Percentiles rank a stretch among this genome's conserved stretches.
These are phyloP conservation scores for Coemansia sp. DNA, from an alignment of 192 early-diverging fungal species.

Conservation along the genomic window DNA sequence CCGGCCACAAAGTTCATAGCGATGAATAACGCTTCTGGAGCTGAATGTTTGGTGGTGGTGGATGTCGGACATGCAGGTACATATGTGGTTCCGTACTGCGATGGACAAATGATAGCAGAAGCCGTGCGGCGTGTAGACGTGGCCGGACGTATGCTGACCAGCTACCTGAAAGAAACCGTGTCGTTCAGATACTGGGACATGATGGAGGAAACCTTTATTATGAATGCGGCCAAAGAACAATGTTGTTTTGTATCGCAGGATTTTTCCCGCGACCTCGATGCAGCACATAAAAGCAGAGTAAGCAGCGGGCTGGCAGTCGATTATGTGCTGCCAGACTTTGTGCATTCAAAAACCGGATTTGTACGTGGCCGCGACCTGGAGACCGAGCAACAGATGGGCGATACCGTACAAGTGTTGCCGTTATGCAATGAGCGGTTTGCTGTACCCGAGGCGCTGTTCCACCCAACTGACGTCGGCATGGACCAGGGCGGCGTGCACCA, in stretches of 20 bases:
- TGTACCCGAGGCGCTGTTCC: conserved; percentile 94
- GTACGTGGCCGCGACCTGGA: conserved; percentile 17
- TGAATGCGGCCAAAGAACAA: conserved; percentile 80
- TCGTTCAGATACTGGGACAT: conserved; percentile 93
- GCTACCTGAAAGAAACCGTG: conserved; percentile 85
- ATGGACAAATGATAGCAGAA: conserved; percentile 56
- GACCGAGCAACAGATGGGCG: conserved; percentile 37
- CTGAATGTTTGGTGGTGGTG: conserved; percentile 71
- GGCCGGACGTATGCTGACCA: conserved; percentile 85
- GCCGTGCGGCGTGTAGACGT: conserved; percentile 76
- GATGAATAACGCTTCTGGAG: background rate
- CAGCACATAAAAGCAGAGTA: conserved; percentile 11
- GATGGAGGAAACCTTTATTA: conserved; percentile 91
- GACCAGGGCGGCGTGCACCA: conserved; percentile 92
- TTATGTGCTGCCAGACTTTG: conserved; percentile 55
- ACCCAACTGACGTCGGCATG: conserved; percentile 87
- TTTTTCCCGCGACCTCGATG: conserved; percentile 65
- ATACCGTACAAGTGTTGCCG: conserved; percentile 87
- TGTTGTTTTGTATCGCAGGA: conserved; percentile 79
- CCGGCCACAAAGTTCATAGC: conserved; percentile 22
- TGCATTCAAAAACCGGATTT: conserved; percentile 32
- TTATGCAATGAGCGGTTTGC: conserved; percentile 97
- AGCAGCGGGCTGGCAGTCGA: conserved; percentile 17
- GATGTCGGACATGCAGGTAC: conserved; percentile 84
- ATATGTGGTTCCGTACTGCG: conserved; percentile 70